Evolutionary conservation across 495 filamentous ascomycete species (phyloP), one percentile per base, ranked within the genome.

Genomic region (Halenospora varia): DNA sequence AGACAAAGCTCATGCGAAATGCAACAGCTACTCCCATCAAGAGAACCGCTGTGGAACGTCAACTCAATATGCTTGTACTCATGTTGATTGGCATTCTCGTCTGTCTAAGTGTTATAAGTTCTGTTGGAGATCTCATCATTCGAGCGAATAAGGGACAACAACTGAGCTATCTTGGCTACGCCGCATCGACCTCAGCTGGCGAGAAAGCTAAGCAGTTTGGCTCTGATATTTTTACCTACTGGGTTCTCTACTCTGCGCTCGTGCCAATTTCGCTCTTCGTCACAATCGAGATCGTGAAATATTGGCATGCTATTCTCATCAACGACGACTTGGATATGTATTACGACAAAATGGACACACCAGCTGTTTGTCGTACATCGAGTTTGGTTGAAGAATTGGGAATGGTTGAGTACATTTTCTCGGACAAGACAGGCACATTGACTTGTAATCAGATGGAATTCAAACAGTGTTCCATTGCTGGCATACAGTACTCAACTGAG

Each of bases 371-470:
- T 72, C 83, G 95, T 39, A 99, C 95, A 1, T 96, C 92, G 0
- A 96, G 90, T 63, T 77, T 99, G 62, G 95, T 99, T 10, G 95
- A 99, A 73, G 95, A 99, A 69, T 73, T 99, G 23, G 95, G 95
- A 46, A 96, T 97, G 78, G 94, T 99, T 56, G 94, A 97, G 65
- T 99, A 94, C 66, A 93, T 97, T 51, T 99, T 99, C 71, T 96
- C 92, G 2, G 95, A 99, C 73, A 98, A 99, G 76, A 99, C 95
- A 6, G 95, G 95, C 29, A 99, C 95, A n/a, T 74, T 99, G 64
- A 99, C 95, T 23, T 96, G 92, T 74, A 99, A 99, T 70, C 85
- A 88, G 82, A 99, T 99, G 95, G 95, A 97, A 71, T 99, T 97
- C 70, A 91, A 90, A 70, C 90, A 96, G 70, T 94, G 88, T 62